phyloP scores from a whole-genome alignment of 495 filamentous ascomycete species.

The Parathielavia appendiculata region DNA sequence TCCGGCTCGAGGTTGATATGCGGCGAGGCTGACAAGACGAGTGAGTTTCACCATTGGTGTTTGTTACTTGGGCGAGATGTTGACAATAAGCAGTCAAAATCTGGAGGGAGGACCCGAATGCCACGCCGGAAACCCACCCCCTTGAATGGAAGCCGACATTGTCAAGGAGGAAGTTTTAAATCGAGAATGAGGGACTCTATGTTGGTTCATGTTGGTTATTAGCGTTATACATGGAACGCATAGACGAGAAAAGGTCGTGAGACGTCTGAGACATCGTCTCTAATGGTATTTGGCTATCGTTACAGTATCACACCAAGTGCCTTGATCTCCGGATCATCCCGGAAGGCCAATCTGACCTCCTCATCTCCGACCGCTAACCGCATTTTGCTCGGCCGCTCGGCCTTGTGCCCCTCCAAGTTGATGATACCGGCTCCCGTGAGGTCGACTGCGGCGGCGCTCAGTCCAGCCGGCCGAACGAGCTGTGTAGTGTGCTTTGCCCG shows the following conservation, averaged over 20 bases:
- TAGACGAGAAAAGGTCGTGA: neutral
- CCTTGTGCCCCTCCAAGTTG: constrained; percentile 68
- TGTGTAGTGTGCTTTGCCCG: constrained; percentile 13
- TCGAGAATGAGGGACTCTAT: neutral
- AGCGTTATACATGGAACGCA: neutral
- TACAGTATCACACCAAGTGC: constrained; percentile 54
- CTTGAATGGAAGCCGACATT: constrained; percentile 89
- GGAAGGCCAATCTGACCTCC: constrained; percentile 80
- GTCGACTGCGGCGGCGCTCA: constrained; percentile 70
- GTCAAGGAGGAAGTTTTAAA: constrained; percentile 44
- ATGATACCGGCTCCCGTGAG: constrained; percentile 84
- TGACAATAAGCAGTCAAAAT: constrained; percentile 65
- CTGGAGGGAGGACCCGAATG: constrained; percentile 86
- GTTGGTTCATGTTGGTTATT: neutral
- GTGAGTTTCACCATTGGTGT: constrained; percentile 34
- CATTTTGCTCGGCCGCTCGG: constrained; percentile 81
- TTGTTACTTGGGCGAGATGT: neutral
- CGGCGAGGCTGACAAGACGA: constrained; percentile 95
- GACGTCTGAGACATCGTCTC: neutral
- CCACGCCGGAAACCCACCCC: constrained; percentile 86
- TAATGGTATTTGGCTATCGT: constrained; percentile 1
- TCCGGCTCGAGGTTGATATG: constrained; percentile 86
- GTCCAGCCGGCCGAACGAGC: constrained; percentile 51
- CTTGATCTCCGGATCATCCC: constrained; percentile 81
- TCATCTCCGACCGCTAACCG: constrained; percentile 81